phyloP scores from a whole-genome alignment of 139 green algal species.

The Coelastrella sp. region DNA sequence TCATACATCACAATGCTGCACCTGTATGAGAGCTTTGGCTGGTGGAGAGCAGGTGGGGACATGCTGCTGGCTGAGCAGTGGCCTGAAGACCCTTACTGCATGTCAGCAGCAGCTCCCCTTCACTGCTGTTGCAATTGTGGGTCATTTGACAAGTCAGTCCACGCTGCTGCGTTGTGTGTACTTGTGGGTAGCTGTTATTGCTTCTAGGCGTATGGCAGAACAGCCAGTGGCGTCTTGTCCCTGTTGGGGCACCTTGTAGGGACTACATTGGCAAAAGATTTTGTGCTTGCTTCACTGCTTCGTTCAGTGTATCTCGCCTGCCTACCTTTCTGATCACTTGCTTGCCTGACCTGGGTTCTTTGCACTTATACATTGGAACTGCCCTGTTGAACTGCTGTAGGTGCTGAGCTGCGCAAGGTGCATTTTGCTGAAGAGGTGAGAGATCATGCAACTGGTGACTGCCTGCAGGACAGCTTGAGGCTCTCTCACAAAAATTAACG shows the following conservation, averaged over 20 bases:
- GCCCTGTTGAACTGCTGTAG: slow-evolving; percentile 50
- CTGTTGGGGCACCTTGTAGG: too few species aligned
- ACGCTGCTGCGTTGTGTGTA: neutral
- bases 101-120: neutral
- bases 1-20: slow-evolving; percentile 96
- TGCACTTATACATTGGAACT: too few species aligned
- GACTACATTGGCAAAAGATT: too few species aligned
- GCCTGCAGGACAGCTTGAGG: neutral
- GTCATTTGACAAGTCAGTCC: neutral
- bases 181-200: neutral
- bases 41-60: slow-evolving; percentile 78
- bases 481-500: neutral
- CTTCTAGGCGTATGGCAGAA: too few species aligned
- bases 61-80: neutral
- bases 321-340: too few species aligned
- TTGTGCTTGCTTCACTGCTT: too few species aligned
- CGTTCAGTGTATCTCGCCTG: too few species aligned
- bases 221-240: too few species aligned
- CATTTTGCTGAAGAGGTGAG: slow-evolving; percentile 94
- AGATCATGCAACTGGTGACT: slow-evolving; percentile 52
- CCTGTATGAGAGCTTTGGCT: slow-evolving; percentile 92
- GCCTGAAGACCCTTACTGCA: neutral
- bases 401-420: slow-evolving; percentile 83
- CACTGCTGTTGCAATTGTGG: neutral
- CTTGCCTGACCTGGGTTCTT: too few species aligned